A percentile compares a stretch with the other conserved stretches of the same genome.
phyloP scores from a whole-genome alignment of 768 basidiomycete species.

The Multifurca ochricompacta region DNA sequence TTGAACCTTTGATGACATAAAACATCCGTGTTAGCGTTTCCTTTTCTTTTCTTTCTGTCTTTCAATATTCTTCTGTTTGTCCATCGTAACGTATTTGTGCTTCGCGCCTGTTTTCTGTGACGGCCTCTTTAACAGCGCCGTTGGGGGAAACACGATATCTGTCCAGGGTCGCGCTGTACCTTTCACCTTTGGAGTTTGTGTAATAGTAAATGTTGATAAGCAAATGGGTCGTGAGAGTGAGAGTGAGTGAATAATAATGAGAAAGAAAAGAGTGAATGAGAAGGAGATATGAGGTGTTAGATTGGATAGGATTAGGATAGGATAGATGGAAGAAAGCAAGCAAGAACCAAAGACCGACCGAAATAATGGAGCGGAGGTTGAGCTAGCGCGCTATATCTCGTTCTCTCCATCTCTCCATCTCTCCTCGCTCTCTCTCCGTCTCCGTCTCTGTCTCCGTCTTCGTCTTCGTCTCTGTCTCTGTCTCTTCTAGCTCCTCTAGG shows the following conservation, averaged over 20 bases:
- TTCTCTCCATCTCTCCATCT: no score
- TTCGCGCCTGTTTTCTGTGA: conserved; percentile 8
- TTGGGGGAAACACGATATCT: conserved; percentile 14
- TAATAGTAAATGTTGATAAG: conserved; percentile 19
- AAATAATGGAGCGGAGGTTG: background rate
- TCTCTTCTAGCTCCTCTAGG: no score
- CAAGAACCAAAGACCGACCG: background rate
- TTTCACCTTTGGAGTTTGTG: conserved; percentile 9
- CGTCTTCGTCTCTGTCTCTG: no score
- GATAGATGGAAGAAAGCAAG: conserved; percentile 5
- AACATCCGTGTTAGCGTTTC: conserved; percentile 5
- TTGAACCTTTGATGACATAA: conserved; percentile 10
- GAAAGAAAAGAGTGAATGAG: no score
- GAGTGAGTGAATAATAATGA: background rate
- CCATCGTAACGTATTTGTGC: conserved; percentile 18
- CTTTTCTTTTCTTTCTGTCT: background rate
- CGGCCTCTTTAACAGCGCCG: conserved; percentile 16
- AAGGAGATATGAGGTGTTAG: background rate
- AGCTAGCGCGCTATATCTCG: background rate
- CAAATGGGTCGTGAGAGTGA: background rate
- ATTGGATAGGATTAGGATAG: no score
- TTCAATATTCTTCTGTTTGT: conserved; percentile 3
- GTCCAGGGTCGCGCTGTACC: conserved; percentile 6
- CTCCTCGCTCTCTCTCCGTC: no score
- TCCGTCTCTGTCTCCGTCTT: no score